Conservation (phyloP, 202 grass and related monocot genomes). For the Hordeum pubiflorum region DNA sequence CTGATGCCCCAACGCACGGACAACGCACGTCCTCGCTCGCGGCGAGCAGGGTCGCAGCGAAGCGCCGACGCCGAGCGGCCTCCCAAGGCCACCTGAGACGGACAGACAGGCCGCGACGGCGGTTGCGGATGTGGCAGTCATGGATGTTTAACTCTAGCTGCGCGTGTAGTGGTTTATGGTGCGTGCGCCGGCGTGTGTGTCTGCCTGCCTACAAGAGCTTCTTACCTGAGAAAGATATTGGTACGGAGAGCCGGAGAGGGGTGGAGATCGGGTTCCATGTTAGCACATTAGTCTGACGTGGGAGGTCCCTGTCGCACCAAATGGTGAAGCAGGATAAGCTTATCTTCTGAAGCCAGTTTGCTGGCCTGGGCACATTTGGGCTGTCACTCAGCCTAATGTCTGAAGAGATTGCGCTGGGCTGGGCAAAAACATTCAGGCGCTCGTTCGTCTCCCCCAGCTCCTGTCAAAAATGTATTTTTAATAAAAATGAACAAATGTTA, state of each 20-base stretch:
- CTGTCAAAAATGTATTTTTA: no score
- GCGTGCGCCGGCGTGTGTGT: no score
- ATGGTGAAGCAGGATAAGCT: not conserved
- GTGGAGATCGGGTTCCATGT: not conserved
- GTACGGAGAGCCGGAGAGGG: not conserved
- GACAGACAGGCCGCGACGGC: conserved; percentile 13
- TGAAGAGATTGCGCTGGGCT: not conserved
- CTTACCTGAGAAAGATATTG: not conserved
- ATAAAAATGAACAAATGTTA: no score
- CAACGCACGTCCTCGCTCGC: not conserved
- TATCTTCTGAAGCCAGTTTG: not conserved
- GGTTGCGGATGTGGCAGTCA: conserved; percentile 2
- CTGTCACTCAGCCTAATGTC: not conserved
- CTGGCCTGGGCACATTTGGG: no score
- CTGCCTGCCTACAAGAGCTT: no score
- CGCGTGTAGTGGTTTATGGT: no score
- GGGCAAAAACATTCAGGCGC: not conserved
- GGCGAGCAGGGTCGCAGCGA: not conserved
- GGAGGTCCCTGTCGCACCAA: not conserved
- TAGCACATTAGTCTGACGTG: not conserved
- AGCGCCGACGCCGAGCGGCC: not conserved
- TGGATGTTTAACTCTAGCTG: not conserved
- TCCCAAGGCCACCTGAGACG: not conserved
- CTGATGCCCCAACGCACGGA: conserved; percentile 21
- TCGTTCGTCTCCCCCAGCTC: no score